phyloP scores from a whole-genome alignment of 2,329 filamentous ascomycete genomes.

The Trichoderma endophyticum region DNA sequence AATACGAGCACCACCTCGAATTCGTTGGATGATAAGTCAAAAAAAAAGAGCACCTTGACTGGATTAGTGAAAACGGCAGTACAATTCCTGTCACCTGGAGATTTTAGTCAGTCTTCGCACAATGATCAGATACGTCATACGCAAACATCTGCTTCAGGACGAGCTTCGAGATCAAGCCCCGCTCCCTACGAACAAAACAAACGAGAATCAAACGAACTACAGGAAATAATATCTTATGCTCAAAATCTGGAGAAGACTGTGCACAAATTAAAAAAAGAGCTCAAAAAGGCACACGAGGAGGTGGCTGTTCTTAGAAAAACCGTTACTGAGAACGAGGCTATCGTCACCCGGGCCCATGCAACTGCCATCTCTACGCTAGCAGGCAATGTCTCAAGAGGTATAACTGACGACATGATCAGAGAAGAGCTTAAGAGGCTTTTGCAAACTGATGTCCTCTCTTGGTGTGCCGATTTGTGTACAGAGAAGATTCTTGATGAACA shows the following conservation, averaged over 20 bases:
- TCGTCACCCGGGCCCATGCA: not conserved
- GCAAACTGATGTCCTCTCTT: not conserved
- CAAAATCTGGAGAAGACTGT: not conserved
- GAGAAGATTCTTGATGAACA: not conserved
- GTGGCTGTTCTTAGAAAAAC: not conserved
- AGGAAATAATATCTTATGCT: not conserved
- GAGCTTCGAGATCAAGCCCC: too few relatives aligned
- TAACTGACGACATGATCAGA: not conserved
- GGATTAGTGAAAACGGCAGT: too few relatives aligned
- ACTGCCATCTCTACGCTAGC: not conserved
- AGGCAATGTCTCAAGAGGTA: not conserved
- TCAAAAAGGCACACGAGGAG: not conserved
- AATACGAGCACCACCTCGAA: too few relatives aligned
- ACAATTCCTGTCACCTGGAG: too few relatives aligned
- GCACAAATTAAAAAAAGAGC: not conserved
- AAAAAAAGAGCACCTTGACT: too few relatives aligned
- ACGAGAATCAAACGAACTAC: not conserved
- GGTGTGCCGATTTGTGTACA: not conserved
- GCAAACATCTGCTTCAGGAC: too few relatives aligned
- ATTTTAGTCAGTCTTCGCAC: fast-evolving
- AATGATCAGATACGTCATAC: too few relatives aligned
- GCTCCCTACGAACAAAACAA: not conserved
- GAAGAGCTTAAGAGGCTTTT: not conserved
- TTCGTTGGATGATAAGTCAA: fast-evolving
- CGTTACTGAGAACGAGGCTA: not conserved